phyloP scores from a whole-genome alignment of 805 yeast genomes.

The Lipomyces sp. region DNA sequence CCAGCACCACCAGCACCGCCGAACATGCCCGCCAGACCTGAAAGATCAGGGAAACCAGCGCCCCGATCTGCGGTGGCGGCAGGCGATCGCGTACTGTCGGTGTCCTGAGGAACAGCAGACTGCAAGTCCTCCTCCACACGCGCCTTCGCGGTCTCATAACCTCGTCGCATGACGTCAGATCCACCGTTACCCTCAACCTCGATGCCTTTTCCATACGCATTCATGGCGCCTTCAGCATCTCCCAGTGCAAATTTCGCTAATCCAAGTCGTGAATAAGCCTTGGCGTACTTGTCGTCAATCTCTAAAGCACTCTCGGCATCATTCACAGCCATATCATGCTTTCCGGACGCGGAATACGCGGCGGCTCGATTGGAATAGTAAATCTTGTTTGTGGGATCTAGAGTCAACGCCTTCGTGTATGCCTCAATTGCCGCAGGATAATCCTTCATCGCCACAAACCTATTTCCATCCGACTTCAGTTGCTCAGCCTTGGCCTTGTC shows the following conservation, averaged over 20 bases:
- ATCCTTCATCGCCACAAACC: constrained; percentile 78
- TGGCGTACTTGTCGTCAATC: constrained; percentile 78
- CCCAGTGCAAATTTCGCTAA: constrained; percentile 93
- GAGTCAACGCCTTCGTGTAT: constrained; percentile 78
- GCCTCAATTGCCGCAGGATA: constrained; percentile 72
- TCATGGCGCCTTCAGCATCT: constrained; percentile 85
- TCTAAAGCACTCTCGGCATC: constrained; percentile 86
- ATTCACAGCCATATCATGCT: constrained; percentile 75
- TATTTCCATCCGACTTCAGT: constrained; percentile 85
- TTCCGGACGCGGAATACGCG: constrained; percentile 78
- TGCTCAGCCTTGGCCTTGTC: constrained; percentile 80
- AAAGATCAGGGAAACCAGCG: constrained; percentile 70
- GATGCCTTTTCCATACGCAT: constrained; percentile 87
- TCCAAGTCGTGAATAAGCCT: constrained; percentile 94
- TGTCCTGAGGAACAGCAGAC: constrained; percentile 38
- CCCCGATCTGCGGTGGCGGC: constrained; percentile 24
- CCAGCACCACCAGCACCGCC: constrained; percentile 52
- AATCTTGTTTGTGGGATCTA: constrained; percentile 75
- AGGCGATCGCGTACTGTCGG: constrained; percentile 13
- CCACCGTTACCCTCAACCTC: constrained; percentile 84
- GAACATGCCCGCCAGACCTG: constrained; percentile 61
- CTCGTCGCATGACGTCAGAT: constrained; percentile 88
- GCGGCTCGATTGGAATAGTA: constrained; percentile 96
- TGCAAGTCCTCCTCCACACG: constrained; percentile 72
- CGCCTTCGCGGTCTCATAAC: constrained; percentile 90